Base-by-base conservation (phyloP, 2,329 filamentous ascomycete species). In the Fusarium drepaniforme region DNA sequence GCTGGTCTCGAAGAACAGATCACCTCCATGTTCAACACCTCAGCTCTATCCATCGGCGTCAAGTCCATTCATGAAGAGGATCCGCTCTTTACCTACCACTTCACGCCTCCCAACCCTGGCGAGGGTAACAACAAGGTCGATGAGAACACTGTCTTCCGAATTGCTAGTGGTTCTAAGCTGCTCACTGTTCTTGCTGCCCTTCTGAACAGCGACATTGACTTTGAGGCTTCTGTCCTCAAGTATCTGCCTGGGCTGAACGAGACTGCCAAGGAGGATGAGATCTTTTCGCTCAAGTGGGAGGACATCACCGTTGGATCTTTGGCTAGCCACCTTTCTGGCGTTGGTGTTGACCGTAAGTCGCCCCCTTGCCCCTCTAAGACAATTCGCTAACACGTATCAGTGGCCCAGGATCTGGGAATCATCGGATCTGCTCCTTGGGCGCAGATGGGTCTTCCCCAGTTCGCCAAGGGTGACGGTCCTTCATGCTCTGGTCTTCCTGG, bases 221-320 rank as follows among this genome's bases (percentile, higher is more conserved):
- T 83, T 79, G 82, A 87, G 3, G 84, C 84, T 56, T 85, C 85
- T 1, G 80, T 90, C 7, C 82, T 86, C 1, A 83, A 86, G 40
- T 86, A 87, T 63, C 77, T 88, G 8, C 85, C 87, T 0, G 81
- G 84, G 58, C 75, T 84, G 49, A 78, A 67, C 44, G 71, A 78
- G 7, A 73, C 75, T 3, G 73, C 62, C 7, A 64, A 78, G 2
- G 62, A 77, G 8, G 80, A 83, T 56, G 74, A 75, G 5, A 77
- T 85, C 9, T 77, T 79, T 28, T 78, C 81, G 1, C 78, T 86
- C 3, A 77, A 83, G 49, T 89, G 87, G 87, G 82, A 87, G 40
- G 83, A 86, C 12, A 79, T 89, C 37, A 89, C 86, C 0, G 78
- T 88, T 7, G 82, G 82, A 6, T 82, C 85, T 23, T 77, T 89